Evolutionary conservation across 306 rosid species (phyloP).

Genomic region (Ammopiptanthus mongolicus): DNA sequence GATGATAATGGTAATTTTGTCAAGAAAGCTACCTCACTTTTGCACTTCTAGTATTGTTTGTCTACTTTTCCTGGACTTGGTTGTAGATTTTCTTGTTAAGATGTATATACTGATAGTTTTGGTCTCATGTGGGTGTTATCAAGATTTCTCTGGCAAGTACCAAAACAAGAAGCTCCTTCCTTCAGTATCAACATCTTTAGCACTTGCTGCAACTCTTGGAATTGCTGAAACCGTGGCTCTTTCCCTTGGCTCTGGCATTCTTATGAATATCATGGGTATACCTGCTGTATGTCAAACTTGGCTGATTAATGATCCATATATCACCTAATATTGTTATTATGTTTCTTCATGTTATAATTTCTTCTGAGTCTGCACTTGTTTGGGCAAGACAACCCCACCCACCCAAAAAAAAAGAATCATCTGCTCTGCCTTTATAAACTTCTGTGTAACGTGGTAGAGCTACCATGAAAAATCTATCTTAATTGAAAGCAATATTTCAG

Average conservation of each 20-base stretch:
- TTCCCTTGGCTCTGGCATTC: conserved; percentile 65
- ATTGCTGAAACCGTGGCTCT: conserved; percentile 79
- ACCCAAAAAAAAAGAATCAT: neutral
- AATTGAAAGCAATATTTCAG: neutral
- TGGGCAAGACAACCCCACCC: neutral
- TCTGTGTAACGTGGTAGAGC: neutral
- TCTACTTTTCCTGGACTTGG: neutral
- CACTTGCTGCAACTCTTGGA: conserved; percentile 81
- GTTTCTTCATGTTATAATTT: conserved; percentile 7
- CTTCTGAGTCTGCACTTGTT: neutral
- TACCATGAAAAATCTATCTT: neutral
- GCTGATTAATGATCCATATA: conserved; percentile 24
- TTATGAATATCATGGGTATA: conserved; percentile 90
- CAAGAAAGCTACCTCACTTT: neutral
- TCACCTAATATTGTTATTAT: neutral
- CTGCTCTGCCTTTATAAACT: neutral
- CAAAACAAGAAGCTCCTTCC: conserved; percentile 63
- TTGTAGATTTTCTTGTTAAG: conserved; percentile 6
- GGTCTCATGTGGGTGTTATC: conserved; percentile 15
- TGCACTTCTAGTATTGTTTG: neutral
- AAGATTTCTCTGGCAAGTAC: conserved; percentile 31
- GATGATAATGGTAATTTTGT: conserved; percentile 36
- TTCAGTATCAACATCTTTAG: conserved; percentile 74
- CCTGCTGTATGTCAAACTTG: conserved; percentile 70
- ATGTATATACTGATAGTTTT: neutral